Conservation (phyloP, 495 filamentous ascomycete species). For the Letharia lupina region DNA sequence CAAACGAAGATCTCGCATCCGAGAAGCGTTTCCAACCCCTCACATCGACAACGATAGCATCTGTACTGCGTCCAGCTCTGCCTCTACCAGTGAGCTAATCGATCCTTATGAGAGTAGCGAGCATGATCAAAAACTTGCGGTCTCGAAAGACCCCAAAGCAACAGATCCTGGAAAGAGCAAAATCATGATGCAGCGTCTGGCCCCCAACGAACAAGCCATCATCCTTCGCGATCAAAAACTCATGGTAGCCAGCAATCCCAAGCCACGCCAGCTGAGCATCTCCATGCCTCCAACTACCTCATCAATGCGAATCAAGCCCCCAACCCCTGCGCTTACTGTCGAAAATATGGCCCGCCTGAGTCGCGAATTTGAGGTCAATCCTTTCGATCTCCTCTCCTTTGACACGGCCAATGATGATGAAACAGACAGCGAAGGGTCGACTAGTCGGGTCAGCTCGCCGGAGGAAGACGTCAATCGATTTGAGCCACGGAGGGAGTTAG, state of each 20-base stretch:
- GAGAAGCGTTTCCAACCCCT: neutral
- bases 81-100: conserved; percentile 4
- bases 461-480: neutral
- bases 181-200: conserved; percentile 27
- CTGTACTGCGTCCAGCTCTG: conserved; percentile 14
- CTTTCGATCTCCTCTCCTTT: conserved; percentile 3
- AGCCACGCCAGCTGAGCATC: neutral
- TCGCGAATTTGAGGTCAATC: conserved; percentile 17
- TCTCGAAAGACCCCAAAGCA: neutral
- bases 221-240: conserved; percentile 40
- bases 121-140: neutral
- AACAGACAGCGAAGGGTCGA: neutral
- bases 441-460: neutral
- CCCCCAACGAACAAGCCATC: conserved; percentile 40
- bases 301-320: neutral
- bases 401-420: neutral
- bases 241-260: conserved; percentile 30
- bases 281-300: conserved; percentile 6
- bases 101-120: neutral
- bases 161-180: conserved; percentile 22
- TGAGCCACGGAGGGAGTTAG: neutral
- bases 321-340: conserved; percentile 17
- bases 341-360: conserved; percentile 22
- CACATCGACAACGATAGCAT: conserved; percentile 18
- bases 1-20: conserved; percentile 11